A percentile compares a stretch with the other conserved stretches of the same genome.
phyloP scores from a whole-genome alignment of 2,329 filamentous ascomycete species.

The Fusarium sp. region DNA sequence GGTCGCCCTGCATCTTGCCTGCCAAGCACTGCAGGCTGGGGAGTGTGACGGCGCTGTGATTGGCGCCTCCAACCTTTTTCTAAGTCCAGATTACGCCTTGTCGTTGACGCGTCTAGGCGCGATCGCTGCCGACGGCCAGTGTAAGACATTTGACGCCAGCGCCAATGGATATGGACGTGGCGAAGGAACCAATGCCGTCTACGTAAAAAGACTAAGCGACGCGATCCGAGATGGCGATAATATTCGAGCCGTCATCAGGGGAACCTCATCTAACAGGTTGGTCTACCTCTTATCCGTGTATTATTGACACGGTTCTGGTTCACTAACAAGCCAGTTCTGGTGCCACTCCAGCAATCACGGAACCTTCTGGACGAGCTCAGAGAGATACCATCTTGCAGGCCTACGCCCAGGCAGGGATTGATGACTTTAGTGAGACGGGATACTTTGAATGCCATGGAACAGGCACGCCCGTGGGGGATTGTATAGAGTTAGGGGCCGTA shows the following conservation, averaged over 20 bases:
- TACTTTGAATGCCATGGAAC: slow-evolving; percentile 47
- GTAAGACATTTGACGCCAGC: slow-evolving; percentile 58
- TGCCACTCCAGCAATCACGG: slow-evolving; percentile 58
- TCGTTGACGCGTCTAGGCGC: slow-evolving; percentile 38
- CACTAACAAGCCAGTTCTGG: slow-evolving; percentile 53
- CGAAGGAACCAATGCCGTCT: slow-evolving; percentile 62
- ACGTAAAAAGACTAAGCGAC: slow-evolving; percentile 63
- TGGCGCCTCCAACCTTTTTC: slow-evolving; percentile 46
- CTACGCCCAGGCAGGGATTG: slow-evolving; percentile 33
- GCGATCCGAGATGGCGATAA: slow-evolving; percentile 62
- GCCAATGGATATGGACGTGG: slow-evolving; percentile 64
- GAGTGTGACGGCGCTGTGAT: slow-evolving; percentile 48
- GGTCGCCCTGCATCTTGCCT: slow-evolving; percentile 54
- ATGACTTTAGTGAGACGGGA: slow-evolving; percentile 38
- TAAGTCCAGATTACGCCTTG: slow-evolving; percentile 41
- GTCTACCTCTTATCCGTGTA: slow-evolving; percentile 19
- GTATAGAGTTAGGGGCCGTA: slow-evolving; percentile 48
- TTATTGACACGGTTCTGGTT: slow-evolving; percentile 35
- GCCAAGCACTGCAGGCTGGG: slow-evolving; percentile 45
- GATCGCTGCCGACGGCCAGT: slow-evolving; percentile 47
- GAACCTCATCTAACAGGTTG: slow-evolving; percentile 56
- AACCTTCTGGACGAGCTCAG: slow-evolving; percentile 58
- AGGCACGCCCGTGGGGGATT: slow-evolving; percentile 44
- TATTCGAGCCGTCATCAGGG: slow-evolving; percentile 59
- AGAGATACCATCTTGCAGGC: slow-evolving; percentile 47